Percentiles rank a stretch among this genome's conserved stretches.
These are phyloP conservation scores for Apiotrichum porosum DNA, from an alignment of 1,284 basidiomycete species.

Conservation along the genomic window DNA sequence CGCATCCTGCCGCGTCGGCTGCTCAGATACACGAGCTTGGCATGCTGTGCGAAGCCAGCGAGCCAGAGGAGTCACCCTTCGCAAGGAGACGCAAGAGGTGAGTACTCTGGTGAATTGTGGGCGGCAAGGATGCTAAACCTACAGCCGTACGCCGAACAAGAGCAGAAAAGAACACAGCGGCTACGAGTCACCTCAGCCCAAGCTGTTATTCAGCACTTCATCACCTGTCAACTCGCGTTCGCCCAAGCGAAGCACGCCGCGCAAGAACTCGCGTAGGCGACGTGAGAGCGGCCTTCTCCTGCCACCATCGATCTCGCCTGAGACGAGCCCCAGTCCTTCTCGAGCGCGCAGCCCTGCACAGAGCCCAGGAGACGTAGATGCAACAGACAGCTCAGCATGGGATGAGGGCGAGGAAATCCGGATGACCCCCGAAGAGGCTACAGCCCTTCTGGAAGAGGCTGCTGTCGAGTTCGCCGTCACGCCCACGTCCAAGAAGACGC, in stretches of 20 bases:
- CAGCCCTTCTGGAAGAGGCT: background rate
- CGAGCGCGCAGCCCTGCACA: too few species aligned
- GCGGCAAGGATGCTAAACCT: background rate
- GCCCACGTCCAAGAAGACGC: background rate
- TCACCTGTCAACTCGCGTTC: background rate
- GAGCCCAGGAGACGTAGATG: too few species aligned
- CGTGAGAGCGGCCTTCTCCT: slow-evolving; percentile 9
- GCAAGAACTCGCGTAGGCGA: background rate
- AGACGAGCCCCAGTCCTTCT: too few species aligned
- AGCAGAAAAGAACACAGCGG: too few species aligned
- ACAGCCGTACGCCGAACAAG: too few species aligned
- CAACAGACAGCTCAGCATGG: too few species aligned
- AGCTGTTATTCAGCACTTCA: background rate
- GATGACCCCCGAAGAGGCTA: too few species aligned
- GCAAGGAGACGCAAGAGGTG: background rate
- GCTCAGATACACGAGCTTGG: background rate
- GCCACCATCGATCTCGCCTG: background rate
- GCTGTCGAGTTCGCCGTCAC: slow-evolving; percentile 5
- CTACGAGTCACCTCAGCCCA: background rate
- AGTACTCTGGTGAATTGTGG: background rate
- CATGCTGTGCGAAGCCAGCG: background rate
- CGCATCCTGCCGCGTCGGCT: slow-evolving; percentile 8
- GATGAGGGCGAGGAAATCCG: background rate
- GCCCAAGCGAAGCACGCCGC: background rate
- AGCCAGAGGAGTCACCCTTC: background rate